phyloP scores from a whole-genome alignment of 768 basidiomycete genomes.

The Myochromella boudieri region DNA sequence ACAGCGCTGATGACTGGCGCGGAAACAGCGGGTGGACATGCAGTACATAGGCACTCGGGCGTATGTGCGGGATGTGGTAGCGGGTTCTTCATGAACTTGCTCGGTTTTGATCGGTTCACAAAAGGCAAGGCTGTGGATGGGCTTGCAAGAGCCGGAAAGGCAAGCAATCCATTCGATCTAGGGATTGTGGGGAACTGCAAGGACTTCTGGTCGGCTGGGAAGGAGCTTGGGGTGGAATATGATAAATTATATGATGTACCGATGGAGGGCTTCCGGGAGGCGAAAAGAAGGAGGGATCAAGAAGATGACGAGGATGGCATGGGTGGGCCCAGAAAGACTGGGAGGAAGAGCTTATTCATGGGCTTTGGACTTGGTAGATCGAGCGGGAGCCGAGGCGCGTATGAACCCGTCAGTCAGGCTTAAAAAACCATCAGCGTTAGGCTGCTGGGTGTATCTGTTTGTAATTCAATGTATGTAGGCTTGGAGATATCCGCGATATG shows the following conservation, averaged over 20 bases:
- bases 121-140: slow-evolving; percentile 88
- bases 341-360: slow-evolving; percentile 55
- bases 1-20: slow-evolving; percentile 35
- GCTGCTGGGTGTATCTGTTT: background rate
- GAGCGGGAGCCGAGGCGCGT: slow-evolving; percentile 53
- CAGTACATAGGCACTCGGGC: slow-evolving; percentile 47
- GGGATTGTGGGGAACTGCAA: slow-evolving; percentile 78
- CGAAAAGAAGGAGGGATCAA: slow-evolving; percentile 55
- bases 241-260: slow-evolving; percentile 89
- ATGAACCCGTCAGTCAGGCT: slow-evolving; percentile 68
- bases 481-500: background rate
- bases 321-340: slow-evolving; percentile 26
- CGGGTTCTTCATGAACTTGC: slow-evolving; percentile 83
- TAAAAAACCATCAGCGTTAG: slow-evolving; percentile 17
- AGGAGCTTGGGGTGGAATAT: slow-evolving; percentile 88
- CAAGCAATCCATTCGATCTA: slow-evolving; percentile 90
- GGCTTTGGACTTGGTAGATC: slow-evolving; percentile 49
- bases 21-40: slow-evolving; percentile 20
- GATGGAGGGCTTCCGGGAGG: slow-evolving; percentile 77
- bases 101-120: slow-evolving; percentile 94
- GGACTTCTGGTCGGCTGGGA: slow-evolving; percentile 92
- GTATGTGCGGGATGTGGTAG: slow-evolving; percentile 44
- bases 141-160: slow-evolving; percentile 70
- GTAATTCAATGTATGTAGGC: slow-evolving; percentile 2
- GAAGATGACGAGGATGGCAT: slow-evolving; percentile 56